Evolutionary conservation across 2,329 filamentous ascomycete species (phyloP).

Genomic region (Paraconiothyrium sp.): DNA sequence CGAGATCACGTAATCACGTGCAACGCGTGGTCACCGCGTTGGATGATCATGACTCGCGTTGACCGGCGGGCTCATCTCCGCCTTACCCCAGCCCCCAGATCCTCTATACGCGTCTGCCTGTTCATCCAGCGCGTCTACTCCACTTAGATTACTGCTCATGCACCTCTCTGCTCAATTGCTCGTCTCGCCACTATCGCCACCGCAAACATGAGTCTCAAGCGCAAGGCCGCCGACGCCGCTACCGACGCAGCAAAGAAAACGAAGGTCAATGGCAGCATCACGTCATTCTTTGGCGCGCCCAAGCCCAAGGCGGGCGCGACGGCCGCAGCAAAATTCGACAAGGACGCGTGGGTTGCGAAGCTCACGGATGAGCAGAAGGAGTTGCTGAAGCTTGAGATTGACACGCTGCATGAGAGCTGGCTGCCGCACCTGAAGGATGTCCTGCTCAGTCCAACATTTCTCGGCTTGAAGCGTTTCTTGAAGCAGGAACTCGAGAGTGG

Average conservation of each 20-base stretch:
- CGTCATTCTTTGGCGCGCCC: slow-evolving; percentile 84
- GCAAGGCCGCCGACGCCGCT: slow-evolving; percentile 58
- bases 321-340: slow-evolving; percentile 72
- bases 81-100: slow-evolving; percentile 11
- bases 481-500: slow-evolving; percentile 77
- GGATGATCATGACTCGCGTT: not conserved
- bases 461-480: slow-evolving; percentile 88
- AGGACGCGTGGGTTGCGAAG: slow-evolving; percentile 84
- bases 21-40: slow-evolving; percentile 7
- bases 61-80: not conserved
- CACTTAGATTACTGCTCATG: slow-evolving; percentile 15
- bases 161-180: slow-evolving; percentile 22
- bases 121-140: slow-evolving; percentile 10
- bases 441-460: slow-evolving; percentile 78
- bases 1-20: slow-evolving; percentile 19
- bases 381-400: slow-evolving; percentile 87
- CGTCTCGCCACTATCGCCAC: slow-evolving; percentile 19
- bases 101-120: slow-evolving; percentile 12
- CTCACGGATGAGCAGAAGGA: slow-evolving; percentile 83
- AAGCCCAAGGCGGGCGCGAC: slow-evolving; percentile 39
- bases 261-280: slow-evolving; percentile 77
- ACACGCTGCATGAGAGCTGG: slow-evolving; percentile 92
- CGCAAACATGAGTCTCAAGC: slow-evolving; percentile 59
- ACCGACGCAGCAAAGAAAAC: slow-evolving; percentile 60
- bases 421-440: slow-evolving; percentile 89